A percentile compares a stretch with the other conserved stretches of the same genome.
Conservation (phyloP, 1,284 basidiomycete species). For the Sphaerobolus stellatus region DNA sequence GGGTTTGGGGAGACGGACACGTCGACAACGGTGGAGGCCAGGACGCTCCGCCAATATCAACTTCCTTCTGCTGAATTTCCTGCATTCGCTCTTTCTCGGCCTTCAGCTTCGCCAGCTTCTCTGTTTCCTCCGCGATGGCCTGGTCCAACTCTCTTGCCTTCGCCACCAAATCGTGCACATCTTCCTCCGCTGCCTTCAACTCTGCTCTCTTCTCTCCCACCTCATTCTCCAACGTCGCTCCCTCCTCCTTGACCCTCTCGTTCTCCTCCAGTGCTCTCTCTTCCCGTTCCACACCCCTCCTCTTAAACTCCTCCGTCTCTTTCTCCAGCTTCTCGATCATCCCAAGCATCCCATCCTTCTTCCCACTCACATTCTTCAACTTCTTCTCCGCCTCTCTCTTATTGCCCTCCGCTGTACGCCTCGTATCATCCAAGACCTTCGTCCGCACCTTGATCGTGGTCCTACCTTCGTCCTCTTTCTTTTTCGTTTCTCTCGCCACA, state of each 20-base stretch:
- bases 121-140: conserved; percentile 32
- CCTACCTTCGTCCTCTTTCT: conserved; percentile 78
- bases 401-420: conserved; percentile 75
- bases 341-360: conserved; percentile 62
- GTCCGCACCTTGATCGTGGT: conserved; percentile 78
- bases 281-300: conserved; percentile 27
- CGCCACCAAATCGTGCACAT: conserved; percentile 50
- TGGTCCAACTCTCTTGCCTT: conserved; percentile 59
- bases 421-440: conserved; percentile 84
- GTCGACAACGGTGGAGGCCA: conserved; percentile 2
- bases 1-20: conserved; percentile 3
- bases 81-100: conserved; percentile 51
- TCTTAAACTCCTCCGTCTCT: conserved; percentile 60
- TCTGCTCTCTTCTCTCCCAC: conserved; percentile 63
- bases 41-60: conserved; percentile 26
- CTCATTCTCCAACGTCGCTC: conserved; percentile 45
- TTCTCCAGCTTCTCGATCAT: conserved; percentile 66
- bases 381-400: conserved; percentile 88
- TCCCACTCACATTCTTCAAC: conserved; percentile 65
- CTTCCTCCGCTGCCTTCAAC: conserved; percentile 71
- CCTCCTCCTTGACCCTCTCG: conserved; percentile 44
- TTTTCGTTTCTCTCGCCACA: conserved; percentile 72
- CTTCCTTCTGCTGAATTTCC: conserved; percentile 49
- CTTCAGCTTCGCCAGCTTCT: conserved; percentile 41
- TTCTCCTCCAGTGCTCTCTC: conserved; percentile 36